Evolutionary conservation across 768 basidiomycete genomes (phyloP).

Genomic region (Omphalotus guepiniiformis): DNA sequence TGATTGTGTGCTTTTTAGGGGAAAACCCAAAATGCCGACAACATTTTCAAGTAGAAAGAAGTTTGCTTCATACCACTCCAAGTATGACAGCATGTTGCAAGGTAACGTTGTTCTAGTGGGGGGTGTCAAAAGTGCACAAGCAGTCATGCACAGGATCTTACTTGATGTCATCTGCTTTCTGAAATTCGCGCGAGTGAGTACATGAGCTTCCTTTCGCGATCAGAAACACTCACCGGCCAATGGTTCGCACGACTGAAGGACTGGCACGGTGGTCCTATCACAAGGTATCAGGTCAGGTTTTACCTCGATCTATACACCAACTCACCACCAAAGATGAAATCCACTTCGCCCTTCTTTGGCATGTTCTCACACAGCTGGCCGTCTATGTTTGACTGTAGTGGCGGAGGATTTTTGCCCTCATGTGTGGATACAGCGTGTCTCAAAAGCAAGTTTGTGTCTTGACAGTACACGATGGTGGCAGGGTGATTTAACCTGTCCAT

Average conservation of each 20-base stretch:
- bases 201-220: not conserved
- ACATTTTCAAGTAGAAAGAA: constrained; percentile 78
- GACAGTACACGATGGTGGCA: constrained; percentile 54
- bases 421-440: constrained; percentile 49
- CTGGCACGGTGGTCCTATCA: constrained; percentile 70
- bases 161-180: constrained; percentile 63
- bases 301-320: too few species aligned
- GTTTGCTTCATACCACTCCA: constrained; percentile 57
- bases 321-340: constrained; percentile 73
- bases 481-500: constrained; percentile 58
- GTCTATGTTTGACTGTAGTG: constrained; percentile 38
- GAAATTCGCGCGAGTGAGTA: not conserved
- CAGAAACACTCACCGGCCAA: constrained; percentile 37
- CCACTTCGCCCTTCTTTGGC: constrained; percentile 57
- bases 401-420: constrained; percentile 35
- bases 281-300: constrained; percentile 1
- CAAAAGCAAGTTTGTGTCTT: constrained; percentile 57
- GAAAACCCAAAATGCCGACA: constrained; percentile 50
- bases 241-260: constrained; percentile 66
- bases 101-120: constrained; percentile 51
- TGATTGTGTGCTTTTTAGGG: constrained; percentile 34
- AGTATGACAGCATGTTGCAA: constrained; percentile 67
- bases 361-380: constrained; percentile 34
- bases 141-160: constrained; percentile 18
- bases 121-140: not conserved